phyloP scores from a whole-genome alignment of 495 filamentous ascomycete species.

The Pyrenula aspistea region DNA sequence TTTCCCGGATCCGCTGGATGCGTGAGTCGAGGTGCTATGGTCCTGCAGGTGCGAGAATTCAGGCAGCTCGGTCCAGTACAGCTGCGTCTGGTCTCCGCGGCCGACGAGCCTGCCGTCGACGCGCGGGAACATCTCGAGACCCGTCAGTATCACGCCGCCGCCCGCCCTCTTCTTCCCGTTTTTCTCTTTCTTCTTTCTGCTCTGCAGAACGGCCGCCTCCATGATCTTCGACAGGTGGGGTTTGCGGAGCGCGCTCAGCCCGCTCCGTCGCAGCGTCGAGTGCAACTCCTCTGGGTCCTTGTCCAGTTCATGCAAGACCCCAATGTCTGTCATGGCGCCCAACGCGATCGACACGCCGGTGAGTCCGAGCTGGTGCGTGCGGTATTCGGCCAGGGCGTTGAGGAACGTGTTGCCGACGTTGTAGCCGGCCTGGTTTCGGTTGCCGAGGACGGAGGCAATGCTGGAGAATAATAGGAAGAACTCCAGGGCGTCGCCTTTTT shows the following conservation, averaged over 20 bases:
- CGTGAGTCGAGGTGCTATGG: not conserved
- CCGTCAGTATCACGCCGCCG: not conserved
- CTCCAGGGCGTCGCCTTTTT: slow-evolving; percentile 23
- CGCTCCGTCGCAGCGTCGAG: slow-evolving; percentile 6
- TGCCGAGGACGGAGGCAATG: slow-evolving; percentile 38
- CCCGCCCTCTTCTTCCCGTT: not conserved
- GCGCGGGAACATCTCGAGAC: slow-evolving; percentile 3
- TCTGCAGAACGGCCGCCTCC: slow-evolving; percentile 9
- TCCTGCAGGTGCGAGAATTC: slow-evolving; percentile 1
- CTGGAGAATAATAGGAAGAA: slow-evolving; percentile 54
- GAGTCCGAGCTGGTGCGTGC: slow-evolving; percentile 1
- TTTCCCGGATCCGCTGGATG: not conserved
- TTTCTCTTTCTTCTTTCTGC: too few species aligned
- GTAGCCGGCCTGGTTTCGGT: slow-evolving; percentile 43
- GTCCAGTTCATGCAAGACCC: slow-evolving; percentile 4
- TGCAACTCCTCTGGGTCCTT: slow-evolving; percentile 1
- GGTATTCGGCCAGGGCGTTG: slow-evolving; percentile 10
- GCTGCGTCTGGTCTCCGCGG: not conserved
- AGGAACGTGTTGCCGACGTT: slow-evolving; percentile 44
- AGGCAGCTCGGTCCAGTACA: slow-evolving; percentile 4
- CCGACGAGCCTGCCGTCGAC: slow-evolving; percentile 1
- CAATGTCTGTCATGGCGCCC: slow-evolving; percentile 8
- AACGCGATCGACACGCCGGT: slow-evolving; percentile 6
- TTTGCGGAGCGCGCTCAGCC: slow-evolving; percentile 3
- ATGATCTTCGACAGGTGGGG: slow-evolving; percentile 8